Base-by-base conservation (phyloP, 2,329 filamentous ascomycete species). In the Fusarium euwallaceae region DNA sequence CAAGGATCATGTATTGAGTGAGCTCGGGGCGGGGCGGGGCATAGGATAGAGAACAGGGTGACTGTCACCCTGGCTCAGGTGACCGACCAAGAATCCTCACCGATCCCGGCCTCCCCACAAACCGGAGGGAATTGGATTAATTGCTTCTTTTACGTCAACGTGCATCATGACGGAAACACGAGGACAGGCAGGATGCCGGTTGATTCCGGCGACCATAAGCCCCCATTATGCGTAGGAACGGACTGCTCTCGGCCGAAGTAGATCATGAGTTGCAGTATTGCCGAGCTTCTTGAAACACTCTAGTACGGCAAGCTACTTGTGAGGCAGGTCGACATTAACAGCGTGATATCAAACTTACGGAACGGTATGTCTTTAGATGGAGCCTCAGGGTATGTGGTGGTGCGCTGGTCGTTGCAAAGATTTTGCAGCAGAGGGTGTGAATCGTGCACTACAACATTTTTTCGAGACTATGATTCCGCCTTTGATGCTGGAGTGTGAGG, bases 371-470 rank as follows among this genome's bases (percentile, higher is more conserved):
- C 29, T 32, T 10, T 1, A 32, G n/a, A 29, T 29, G 27, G 63
- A 66, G 39, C 62, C 45, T 20, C 10, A 39, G 39, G 67, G 62
- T 9, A 66, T 69, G 67, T 69, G 62, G 67, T 69, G 63, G 67
- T 66, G 67, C 37, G 22, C 24, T 29, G 62, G 67, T 41, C 51
- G 48, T 39, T 66, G 67, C 32, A 32, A 69, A 39, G 67, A 69
- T 16, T 63, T 62, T 36, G 37, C 16, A 34, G 45, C 62, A 55
- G 51, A 41, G 58, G 63, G 59, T n/a, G 59, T 39, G 7, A 64
- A 61, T 24, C 64, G 67, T 48, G 67, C 67, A 29, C 64, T 51
- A n/a, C 48, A 64, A 6, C n/a, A 63, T 32, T 24, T 27, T 43
- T 63, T 58, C 51, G 20, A 68, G 51, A 63, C 60, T 9, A 53